Base-by-base conservation (phyloP, 495 filamentous ascomycete genomes). In the Lophiotrema nucula region DNA sequence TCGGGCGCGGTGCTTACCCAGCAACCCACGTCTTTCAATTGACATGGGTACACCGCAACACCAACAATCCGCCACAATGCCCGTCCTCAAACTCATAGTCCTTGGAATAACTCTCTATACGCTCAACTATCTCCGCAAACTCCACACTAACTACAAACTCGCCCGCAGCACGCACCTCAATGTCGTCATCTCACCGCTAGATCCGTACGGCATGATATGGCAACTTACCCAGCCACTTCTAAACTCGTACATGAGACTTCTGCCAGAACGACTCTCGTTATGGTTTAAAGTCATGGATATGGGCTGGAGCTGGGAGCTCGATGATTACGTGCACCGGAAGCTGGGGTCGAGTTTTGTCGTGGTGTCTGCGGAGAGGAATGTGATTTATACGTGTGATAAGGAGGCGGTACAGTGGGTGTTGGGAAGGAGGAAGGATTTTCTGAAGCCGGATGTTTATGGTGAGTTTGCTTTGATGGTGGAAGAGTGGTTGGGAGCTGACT, bases 391-490 rank as follows among this genome's bases (percentile, higher is more conserved):
- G 43, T n/a, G 16, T 23, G 53, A 57, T 39, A 1, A 4, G 15
- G 48, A n/a, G 38, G 43, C 28, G 13, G 16, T 60, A 27, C 18
- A 12, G 19, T 23, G 15, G 19, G 41, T 53, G 4, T 39, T 60
- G 38, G 21, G 16, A 21, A 53, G n/a, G 23, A 37, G 56, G 42
- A 60, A 41, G 41, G 48, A 46, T 46, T 60, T 60, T 60, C 4
- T 44, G 11, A 60, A 60, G 21, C 48, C 48, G 10, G 26, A 43
- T 5, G 27, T 44, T 46, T 60, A 60, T 47, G 46, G 55, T 45
- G 19, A 51, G 46, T 57, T 13, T 12, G 33, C 18, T n/a, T 25
- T 23, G 8, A 35, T 35, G 13, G 19, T 4, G 25, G 35, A 8
- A 33, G 42, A 13, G 22, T 23, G 6, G 41, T 31, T 39, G 21